Conservation (phyloP, 495 filamentous ascomycete genomes). For the Bacidia gigantensis region DNA sequence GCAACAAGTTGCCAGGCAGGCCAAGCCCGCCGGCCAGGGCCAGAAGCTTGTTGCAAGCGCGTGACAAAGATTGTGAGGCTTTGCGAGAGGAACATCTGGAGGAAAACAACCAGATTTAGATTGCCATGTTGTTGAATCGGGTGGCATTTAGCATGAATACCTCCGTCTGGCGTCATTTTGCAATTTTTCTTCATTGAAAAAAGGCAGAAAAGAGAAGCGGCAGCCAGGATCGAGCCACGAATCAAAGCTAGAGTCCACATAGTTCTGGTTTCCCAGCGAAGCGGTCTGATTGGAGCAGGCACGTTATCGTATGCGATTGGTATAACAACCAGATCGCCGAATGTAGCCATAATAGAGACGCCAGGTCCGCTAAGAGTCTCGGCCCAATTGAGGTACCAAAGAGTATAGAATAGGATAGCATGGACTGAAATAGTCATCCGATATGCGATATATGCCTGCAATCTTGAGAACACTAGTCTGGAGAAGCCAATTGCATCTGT, state of each 20-base stretch:
- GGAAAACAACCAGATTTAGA: constrained; percentile 70
- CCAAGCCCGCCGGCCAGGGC: constrained; percentile 54
- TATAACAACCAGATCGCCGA: not conserved
- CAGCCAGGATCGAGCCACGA: not conserved
- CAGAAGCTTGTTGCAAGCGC: constrained; percentile 78
- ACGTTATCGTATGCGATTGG: not conserved
- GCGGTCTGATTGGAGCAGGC: not conserved
- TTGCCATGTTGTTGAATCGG: constrained; percentile 33
- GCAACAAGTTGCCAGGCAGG: too few relatives aligned
- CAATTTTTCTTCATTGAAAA: not conserved
- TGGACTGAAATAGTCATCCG: constrained; percentile 88
- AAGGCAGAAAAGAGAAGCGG: not conserved
- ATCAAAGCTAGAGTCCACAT: not conserved
- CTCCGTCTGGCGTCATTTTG: too few relatives aligned
- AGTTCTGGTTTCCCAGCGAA: not conserved
- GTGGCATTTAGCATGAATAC: not conserved
- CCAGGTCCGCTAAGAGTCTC: not conserved
- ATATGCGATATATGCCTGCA: constrained; percentile 95
- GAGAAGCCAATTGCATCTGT: constrained; percentile 89
- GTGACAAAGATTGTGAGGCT: constrained; percentile 98
- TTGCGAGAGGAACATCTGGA: constrained; percentile 80
- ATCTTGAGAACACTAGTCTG: constrained; percentile 90
- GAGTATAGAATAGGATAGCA: constrained; percentile 56
- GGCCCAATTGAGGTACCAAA: not conserved
- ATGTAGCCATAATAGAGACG: not conserved